Conservation (phyloP, 1,284 basidiomycete species). For the Ceratobasidium papillatum region DNA sequence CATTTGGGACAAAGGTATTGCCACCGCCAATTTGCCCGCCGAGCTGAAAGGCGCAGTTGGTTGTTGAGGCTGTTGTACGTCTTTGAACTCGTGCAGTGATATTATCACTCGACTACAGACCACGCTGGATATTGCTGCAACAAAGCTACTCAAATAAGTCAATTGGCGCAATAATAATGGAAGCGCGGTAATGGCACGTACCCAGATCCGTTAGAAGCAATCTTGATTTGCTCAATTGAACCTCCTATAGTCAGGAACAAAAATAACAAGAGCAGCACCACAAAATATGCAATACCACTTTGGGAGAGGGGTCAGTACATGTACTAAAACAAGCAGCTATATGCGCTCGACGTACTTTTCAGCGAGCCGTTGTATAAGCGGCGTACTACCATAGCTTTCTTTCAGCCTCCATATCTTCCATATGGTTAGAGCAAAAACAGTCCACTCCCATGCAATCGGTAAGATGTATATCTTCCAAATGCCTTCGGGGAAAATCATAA, state of each 20-base stretch:
- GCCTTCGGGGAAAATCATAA: background rate
- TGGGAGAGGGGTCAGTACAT: background rate
- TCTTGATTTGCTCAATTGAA: background rate
- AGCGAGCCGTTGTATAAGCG: constrained; percentile 7
- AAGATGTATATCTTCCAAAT: constrained; percentile 13
- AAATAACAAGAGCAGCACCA: background rate
- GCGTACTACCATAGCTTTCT: constrained; percentile 9
- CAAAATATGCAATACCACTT: constrained; percentile 20
- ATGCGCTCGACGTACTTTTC: background rate
- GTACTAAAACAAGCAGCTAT: background rate
- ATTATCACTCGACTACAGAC: constrained; percentile 25
- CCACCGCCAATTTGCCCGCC: background rate
- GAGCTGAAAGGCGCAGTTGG: background rate
- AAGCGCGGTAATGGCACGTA: background rate
- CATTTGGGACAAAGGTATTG: background rate
- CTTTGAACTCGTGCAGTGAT: constrained; percentile 1
- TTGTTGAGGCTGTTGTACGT: background rate
- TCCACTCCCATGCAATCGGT: constrained; percentile 9
- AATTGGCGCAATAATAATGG: background rate
- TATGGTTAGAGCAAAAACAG: constrained; percentile 11
- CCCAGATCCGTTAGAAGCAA: constrained; percentile 18
- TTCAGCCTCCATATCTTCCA: constrained; percentile 12
- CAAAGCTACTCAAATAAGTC: background rate
- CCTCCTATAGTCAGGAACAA: constrained; percentile 4
- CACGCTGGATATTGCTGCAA: background rate